Evolutionary conservation across 2,329 filamentous ascomycete species (phyloP), one percentile per base, ranked within the genome.

Genomic region (Penicillium sp.): DNA sequence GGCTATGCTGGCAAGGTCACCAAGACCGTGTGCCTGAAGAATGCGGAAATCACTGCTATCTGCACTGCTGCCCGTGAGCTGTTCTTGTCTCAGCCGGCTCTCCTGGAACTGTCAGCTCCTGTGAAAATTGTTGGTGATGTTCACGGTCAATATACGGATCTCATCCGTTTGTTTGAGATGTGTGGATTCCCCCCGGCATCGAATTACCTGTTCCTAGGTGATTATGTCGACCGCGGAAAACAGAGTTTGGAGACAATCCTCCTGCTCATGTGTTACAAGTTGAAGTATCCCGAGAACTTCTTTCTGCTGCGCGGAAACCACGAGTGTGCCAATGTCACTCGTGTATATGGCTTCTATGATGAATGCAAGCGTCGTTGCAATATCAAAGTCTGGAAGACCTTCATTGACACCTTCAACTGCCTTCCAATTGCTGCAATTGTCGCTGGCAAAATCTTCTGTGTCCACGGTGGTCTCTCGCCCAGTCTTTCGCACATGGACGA

Each of bases 91-190:
- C 94, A 99, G 70, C 94, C 94, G 4, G 92, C 94, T 1, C 81
- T 99, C 22, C 78, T 99, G 53, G 94, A 99, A 75, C 83, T 99
- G 43, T 89, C 93, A 59, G 91, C 94, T 4, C 93, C 94, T 0
- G 94, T 99, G 69, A 99, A 99, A 79, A 95, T 99, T 67, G 94
- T 97, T 27, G 93, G 93, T 47, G 93, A 97, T 71, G 91, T 97
- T 13, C 93, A 97, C 71, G 93, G 93, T 47, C 93, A 97, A 75
- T 97, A 96, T 73, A 96, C 92, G 10, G 93, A 97, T 74, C 79
- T 97, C 48, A 95, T 97, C 67, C 87, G 93, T 60, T 91, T 97
- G 84, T 97, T 97, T 69, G 93, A 97, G 74, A 97, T 97, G 92
- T 97, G 93, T 71, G 93, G 93, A 5, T 97, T 97, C 69, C 93